Conservation (phyloP, 2,329 filamentous ascomycete genomes). For the Arthrinium phaeospermum region DNA sequence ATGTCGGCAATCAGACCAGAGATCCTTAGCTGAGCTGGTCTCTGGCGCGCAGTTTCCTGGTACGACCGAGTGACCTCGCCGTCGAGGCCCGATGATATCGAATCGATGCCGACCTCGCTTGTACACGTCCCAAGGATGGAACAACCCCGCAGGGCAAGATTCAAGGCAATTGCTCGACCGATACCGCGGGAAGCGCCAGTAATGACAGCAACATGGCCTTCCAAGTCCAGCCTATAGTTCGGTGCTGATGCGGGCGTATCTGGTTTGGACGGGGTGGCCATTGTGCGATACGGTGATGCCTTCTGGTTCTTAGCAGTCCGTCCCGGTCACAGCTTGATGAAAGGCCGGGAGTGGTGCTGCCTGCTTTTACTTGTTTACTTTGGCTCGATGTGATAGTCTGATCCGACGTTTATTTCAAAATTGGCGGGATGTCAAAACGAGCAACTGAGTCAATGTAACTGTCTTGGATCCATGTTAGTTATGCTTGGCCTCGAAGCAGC, state of each 20-base stretch:
- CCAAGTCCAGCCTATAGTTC: neutral
- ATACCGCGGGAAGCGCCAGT: constrained; percentile 29
- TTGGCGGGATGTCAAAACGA: neutral
- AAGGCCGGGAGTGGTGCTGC: neutral
- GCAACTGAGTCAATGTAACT: neutral
- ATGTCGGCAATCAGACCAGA: constrained; percentile 39
- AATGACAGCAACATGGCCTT: constrained; percentile 19
- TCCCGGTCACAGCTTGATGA: neutral
- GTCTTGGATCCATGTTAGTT: too few species aligned
- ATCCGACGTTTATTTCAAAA: neutral
- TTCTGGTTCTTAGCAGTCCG: neutral
- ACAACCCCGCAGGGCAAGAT: constrained; percentile 37
- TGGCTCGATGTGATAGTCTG: too few species aligned
- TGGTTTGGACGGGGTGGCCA: neutral
- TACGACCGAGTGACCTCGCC: constrained; percentile 31
- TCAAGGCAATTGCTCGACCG: constrained; percentile 35
- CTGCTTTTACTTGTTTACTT: too few species aligned
- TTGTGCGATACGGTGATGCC: neutral
- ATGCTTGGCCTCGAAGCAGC: too few species aligned
- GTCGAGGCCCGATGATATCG: constrained; percentile 30
- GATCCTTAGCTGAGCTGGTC: constrained; percentile 29
- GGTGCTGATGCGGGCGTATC: neutral
- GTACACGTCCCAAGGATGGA: constrained; percentile 41
- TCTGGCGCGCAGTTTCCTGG: constrained; percentile 24
- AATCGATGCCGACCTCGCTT: constrained; percentile 26